Evolutionary conservation across 2,329 filamentous ascomycete species (phyloP).

Genomic region (Monilinia aucupariae): DNA sequence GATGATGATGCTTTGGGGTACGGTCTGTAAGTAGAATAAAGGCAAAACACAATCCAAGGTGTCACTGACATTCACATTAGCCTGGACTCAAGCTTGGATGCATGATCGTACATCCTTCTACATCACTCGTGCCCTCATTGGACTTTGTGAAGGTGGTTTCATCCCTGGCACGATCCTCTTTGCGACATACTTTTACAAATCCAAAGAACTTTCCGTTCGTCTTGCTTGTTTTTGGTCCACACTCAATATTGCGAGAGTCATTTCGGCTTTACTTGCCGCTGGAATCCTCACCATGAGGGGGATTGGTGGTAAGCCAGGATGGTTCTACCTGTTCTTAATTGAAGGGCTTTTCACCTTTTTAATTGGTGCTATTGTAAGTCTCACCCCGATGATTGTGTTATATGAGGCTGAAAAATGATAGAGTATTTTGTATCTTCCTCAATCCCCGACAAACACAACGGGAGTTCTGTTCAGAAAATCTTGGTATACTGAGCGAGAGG

Average conservation of each 20-base stretch:
- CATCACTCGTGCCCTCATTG: constrained; percentile 28
- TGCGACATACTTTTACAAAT: constrained; percentile 66
- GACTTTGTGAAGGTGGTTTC: constrained; percentile 42
- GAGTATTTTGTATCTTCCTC: constrained; percentile 8
- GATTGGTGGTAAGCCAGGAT: constrained; percentile 48
- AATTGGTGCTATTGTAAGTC: constrained; percentile 17
- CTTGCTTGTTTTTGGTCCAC: constrained; percentile 63
- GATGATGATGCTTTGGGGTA: constrained; percentile 48
- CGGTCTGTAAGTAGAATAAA: constrained; percentile 36
- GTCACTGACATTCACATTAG: constrained; percentile 20
- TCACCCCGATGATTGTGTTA: background rate
- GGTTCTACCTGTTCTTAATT: constrained; percentile 51
- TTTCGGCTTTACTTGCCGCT: constrained; percentile 51
- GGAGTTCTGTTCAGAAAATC: background rate
- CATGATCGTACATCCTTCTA: constrained; percentile 36
- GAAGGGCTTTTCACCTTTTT: constrained; percentile 26
- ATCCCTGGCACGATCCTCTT: constrained; percentile 58
- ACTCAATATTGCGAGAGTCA: constrained; percentile 46
- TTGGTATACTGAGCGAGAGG: constrained; percentile 57
- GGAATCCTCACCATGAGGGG: constrained; percentile 52
- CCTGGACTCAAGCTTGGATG: constrained; percentile 44
- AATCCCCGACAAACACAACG: background rate
- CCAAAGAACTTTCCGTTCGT: constrained; percentile 57
- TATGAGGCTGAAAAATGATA: background rate
- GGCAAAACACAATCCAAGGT: constrained; percentile 33